These are phyloP conservation scores for Neoboletus subvelutipes DNA, from an alignment of 768 basidiomycete species.

Conservation along the genomic window DNA sequence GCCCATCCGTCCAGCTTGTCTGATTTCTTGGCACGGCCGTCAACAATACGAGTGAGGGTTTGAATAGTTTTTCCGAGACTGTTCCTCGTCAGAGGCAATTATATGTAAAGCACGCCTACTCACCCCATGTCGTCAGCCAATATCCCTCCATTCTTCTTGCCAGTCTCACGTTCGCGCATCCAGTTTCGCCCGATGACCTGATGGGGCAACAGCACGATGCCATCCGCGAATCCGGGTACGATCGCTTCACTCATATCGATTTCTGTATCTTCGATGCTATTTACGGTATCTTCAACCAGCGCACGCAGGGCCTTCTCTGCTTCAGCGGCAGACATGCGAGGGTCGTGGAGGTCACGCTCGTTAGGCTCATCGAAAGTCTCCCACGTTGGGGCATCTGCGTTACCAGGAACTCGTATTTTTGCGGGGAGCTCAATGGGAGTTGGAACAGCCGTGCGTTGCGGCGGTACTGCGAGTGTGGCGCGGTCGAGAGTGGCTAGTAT, in stretches of 20 bases:
- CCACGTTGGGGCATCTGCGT: constrained; percentile 18
- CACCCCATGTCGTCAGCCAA: constrained; percentile 92
- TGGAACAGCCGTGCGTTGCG: constrained; percentile 27
- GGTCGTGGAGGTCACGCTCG: constrained; percentile 27
- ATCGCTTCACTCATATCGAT: constrained; percentile 64
- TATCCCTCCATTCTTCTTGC: constrained; percentile 82
- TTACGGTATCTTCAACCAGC: constrained; percentile 65
- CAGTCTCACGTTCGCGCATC: constrained; percentile 83
- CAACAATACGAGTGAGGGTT: constrained; percentile 81
- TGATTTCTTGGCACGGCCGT: constrained; percentile 66
- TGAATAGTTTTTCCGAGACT: constrained; percentile 92
- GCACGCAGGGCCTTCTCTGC: constrained; percentile 79
- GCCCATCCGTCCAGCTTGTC: constrained; percentile 75
- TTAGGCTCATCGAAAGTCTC: constrained; percentile 34
- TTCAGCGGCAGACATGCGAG: constrained; percentile 47
- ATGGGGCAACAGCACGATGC: constrained; percentile 75
- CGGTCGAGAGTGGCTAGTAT: constrained; percentile 28
- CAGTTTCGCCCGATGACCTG: constrained; percentile 83
- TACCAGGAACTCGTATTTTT: constrained; percentile 19
- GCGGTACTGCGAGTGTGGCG: constrained; percentile 11
- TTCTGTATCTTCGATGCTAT: constrained; percentile 45
- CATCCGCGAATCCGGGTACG: constrained; percentile 75
- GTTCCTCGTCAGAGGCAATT: constrained; percentile 7
- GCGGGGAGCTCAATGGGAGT: constrained; percentile 32
- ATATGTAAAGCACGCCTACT: constrained; percentile 7